These are phyloP conservation scores for Ophiostoma sp. DNA, from an alignment of 2,329 filamentous ascomycete genomes.

Conservation along the genomic window DNA sequence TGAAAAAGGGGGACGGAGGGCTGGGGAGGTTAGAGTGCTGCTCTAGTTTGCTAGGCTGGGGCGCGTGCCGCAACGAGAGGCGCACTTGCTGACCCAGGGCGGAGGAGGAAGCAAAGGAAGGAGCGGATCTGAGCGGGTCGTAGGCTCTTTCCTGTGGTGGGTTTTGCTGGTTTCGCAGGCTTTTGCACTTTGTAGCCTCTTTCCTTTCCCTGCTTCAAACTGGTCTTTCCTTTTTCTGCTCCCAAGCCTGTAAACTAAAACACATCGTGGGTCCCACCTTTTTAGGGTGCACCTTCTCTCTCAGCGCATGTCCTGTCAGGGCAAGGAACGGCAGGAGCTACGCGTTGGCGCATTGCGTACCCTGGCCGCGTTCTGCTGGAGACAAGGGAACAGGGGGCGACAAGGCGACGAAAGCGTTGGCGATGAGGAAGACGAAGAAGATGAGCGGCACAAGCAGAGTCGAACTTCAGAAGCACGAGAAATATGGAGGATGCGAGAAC, in stretches of 20 bases:
- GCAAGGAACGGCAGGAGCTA: slow-evolving; percentile 11
- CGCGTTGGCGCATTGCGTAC: slow-evolving; percentile 3
- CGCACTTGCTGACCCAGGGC: slow-evolving; percentile 7
- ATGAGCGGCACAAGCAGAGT: background rate
- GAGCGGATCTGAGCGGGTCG: slow-evolving; percentile 13
- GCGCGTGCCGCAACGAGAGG: slow-evolving; percentile 2
- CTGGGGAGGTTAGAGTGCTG: background rate
- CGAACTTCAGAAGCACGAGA: background rate
- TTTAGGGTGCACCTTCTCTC: background rate
- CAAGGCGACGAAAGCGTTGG: background rate
- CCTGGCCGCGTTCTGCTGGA: slow-evolving; percentile 5
- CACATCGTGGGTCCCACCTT: background rate
- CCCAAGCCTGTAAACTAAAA: too few species aligned
- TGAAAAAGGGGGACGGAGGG: background rate
- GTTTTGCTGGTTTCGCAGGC: background rate
- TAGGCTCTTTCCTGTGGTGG: background rate
- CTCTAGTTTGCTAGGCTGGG: background rate
- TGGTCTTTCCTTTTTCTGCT: background rate
- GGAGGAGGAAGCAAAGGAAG: background rate
- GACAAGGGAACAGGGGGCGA: background rate
- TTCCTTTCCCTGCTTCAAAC: background rate
- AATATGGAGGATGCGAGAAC: background rate
- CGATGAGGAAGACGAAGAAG: background rate
- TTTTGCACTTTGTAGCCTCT: background rate
- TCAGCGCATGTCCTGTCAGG: background rate